Evolutionary conservation across 306 rosid genomes (phyloP), one percentile per base, ranked within the genome.

Genomic region (Purshia tridentata): DNA sequence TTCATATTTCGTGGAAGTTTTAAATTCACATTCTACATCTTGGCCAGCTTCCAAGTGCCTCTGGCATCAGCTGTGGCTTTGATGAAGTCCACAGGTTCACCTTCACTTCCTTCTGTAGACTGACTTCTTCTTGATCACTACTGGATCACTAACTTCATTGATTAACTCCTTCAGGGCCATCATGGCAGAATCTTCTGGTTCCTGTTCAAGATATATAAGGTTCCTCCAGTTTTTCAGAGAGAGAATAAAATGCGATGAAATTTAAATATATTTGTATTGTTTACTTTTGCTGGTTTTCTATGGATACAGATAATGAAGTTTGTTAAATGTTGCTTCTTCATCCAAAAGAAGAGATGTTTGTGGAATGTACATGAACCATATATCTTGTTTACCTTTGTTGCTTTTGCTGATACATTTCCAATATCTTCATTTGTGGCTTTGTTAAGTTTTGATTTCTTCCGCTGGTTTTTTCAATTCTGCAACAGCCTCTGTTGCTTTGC

Each of bases 121-220:
- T 72, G 77, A 9, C 6, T 50, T 14, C 11, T 73, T 75, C 63
- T 53, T 78, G 4, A 23, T 23, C 29, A 19, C 71, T 53, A 50
- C 77, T 72, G 57, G 78, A 55, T 60, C 73, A 49, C 68, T 76
- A 23, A 20, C 75, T 10, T 52, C 44, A 15, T 6, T 48, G 29
- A 48, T 18, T 18, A 16, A 71, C 54, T 73, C 77, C 83, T 82
- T 74, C 73, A 46, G 54, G 44, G 46, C 51, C 65, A 66, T 78
- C 69, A 62, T 67, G 0, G 47, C 48, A 47, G 23, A 14, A 70
- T 64, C 69, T 67, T 61, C 48, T 0, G 16, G 74, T 29, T 69
- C 85, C 89, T 89, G 58, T 9, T 23, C 29, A 23, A 23, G 29
- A 23, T 23, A 39, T n/a, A 20, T 37, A 0, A 10, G 0, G 8